These are phyloP conservation scores for Curvularia hawaiiensis DNA, from an alignment of 2,329 filamentous ascomycete genomes.

Conservation along the genomic window DNA sequence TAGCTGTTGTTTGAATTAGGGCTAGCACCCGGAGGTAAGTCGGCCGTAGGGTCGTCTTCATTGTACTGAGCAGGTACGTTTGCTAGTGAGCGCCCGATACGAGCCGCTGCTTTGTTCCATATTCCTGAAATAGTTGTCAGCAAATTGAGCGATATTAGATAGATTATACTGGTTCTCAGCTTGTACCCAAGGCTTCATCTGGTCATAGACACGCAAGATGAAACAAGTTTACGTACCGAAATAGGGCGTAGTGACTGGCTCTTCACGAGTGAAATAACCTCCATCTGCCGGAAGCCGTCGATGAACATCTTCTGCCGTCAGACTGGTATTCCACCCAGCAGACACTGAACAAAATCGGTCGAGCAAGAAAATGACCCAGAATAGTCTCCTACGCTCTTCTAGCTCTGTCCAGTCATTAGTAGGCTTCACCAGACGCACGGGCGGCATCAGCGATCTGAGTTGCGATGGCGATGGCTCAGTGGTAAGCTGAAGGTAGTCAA, in stretches of 20 bases:
- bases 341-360: conserved; percentile 42
- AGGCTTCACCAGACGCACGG: conserved; percentile 32
- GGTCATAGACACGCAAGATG: background rate
- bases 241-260: conserved; percentile 41
- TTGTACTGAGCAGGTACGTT: conserved; percentile 44
- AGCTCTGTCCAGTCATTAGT: conserved; percentile 39
- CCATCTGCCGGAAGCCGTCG: conserved; percentile 41
- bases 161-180: background rate
- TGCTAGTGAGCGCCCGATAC: conserved; percentile 39
- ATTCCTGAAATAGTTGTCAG: conserved; percentile 15
- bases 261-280: conserved; percentile 42
- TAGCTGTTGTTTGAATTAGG: conserved; percentile 38
- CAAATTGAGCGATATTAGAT: background rate
- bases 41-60: conserved; percentile 36
- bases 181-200: background rate
- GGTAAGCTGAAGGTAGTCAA: conserved; percentile 42
- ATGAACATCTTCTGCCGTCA: conserved; percentile 44
- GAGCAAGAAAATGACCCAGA: conserved; percentile 44
- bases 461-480: conserved; percentile 34
- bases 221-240: conserved; percentile 23
- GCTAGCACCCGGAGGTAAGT: conserved; percentile 33
- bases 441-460: conserved; percentile 37
- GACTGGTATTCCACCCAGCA: conserved; percentile 42
- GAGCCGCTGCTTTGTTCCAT: conserved; percentile 44
- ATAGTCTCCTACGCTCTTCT: conserved; percentile 40